Evolutionary conservation across 306 rosid species (phyloP).

Genomic region (barrel medic (Medicago truncatula)): MtrunA17r5.0-ANR NC_053045.1:24329501-24330000

Average conservation of each 20-base stretch:
- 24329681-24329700: conserved; percentile 87
- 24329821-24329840: conserved; percentile 13
- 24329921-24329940: no score
- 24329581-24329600: conserved; percentile 38
- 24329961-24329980: no score
- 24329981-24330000: no score
- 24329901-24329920: no score
- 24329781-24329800: conserved; percentile 34
- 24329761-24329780: conserved; percentile 84
- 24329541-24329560: background rate
- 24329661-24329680: conserved; percentile 97
- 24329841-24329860: background rate
- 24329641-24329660: conserved; percentile 96
- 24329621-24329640: conserved; percentile 96
- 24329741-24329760: conserved; percentile 91
- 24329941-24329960: no score
- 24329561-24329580: conserved; percentile 7
- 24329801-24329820: conserved; percentile 25
- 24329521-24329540: conserved; percentile 40
- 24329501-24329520: conserved; percentile 89
- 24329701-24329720: conserved; percentile 82
- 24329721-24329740: conserved; percentile 90
- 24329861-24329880: no score
- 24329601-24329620: conserved; percentile 96
- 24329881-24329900: no score